Conservation (phyloP, 495 filamentous ascomycete species). For the Xylaria sp. region DNA sequence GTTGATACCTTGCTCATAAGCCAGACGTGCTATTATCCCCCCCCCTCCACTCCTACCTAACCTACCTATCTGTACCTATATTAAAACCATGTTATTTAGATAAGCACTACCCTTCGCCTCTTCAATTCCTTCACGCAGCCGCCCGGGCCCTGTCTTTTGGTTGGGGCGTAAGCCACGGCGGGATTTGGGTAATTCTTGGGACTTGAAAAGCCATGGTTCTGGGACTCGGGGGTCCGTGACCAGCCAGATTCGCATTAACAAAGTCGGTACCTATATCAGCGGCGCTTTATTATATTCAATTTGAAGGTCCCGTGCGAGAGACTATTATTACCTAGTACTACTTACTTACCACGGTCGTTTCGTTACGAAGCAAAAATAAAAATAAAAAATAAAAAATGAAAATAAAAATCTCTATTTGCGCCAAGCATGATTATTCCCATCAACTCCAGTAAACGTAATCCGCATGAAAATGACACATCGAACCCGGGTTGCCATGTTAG, state of each 20-base stretch:
- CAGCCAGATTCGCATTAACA: too few species aligned
- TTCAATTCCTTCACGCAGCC: slow-evolving; percentile 7
- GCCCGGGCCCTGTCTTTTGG: background rate
- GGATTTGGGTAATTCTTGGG: background rate
- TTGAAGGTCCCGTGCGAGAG: background rate
- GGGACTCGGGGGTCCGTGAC: slow-evolving; percentile 6
- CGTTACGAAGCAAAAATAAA: too few species aligned
- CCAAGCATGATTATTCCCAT: slow-evolving; percentile 6
- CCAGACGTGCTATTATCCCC: background rate
- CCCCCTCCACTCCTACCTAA: background rate
- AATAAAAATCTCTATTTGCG: background rate
- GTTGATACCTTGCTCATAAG: background rate
- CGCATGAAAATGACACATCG: slow-evolving; percentile 12
- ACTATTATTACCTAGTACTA: too few species aligned
- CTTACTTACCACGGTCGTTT: too few species aligned
- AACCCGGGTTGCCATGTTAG: background rate
- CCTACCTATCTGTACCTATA: background rate
- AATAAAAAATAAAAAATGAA: too few species aligned
- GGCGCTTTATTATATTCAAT: slow-evolving; percentile 1
- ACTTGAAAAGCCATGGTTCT: slow-evolving; percentile 11
- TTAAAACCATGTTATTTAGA: slow-evolving; percentile 4
- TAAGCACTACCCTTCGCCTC: background rate
- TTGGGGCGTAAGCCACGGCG: background rate
- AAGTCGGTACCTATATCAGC: slow-evolving; percentile 6
- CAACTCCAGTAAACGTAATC: background rate